Conservation (phyloP, 257 asterid species). For the Petunia secreta region DNA sequence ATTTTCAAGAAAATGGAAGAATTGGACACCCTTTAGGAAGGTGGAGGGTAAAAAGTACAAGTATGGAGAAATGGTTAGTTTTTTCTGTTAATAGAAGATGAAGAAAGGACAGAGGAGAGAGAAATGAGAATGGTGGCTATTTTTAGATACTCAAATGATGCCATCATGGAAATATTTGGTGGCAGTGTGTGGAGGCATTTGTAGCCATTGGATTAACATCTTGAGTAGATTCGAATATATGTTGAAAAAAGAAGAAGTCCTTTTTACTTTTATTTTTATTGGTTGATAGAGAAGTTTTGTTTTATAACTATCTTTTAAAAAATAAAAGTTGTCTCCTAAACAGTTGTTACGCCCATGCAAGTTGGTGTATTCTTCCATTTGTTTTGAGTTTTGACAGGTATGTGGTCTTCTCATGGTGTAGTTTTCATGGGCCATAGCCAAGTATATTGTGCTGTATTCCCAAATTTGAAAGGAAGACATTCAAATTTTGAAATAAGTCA, state of each 20-base stretch:
- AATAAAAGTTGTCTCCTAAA: not conserved
- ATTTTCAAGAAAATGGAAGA: not conserved
- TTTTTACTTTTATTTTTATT: not conserved
- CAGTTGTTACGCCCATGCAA: not conserved
- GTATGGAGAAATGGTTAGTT: conserved; percentile 4
- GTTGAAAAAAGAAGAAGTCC: no score
- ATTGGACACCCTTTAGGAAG: not conserved
- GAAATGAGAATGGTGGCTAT: conserved; percentile 6
- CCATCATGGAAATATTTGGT: conserved; percentile 28
- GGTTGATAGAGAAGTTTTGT: not conserved
- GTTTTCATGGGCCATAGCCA: conserved; percentile 17
- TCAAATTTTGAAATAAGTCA: no score
- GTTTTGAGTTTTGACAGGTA: not conserved
- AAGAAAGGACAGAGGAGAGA: conserved; percentile 11
- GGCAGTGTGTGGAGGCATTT: conserved; percentile 14
- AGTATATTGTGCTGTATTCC: not conserved
- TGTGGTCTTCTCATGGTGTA: not conserved
- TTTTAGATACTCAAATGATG: conserved; percentile 31
- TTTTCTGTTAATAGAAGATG: not conserved
- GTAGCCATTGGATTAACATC: conserved; percentile 44
- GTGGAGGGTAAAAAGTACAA: not conserved
- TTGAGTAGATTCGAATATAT: conserved; percentile 46
- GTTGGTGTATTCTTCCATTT: not conserved
- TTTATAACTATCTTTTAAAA: not conserved
- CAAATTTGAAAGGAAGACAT: no score